phyloP scores from a whole-genome alignment of 352 stramenopile species.

The Globisporangium irregulare region DNA sequence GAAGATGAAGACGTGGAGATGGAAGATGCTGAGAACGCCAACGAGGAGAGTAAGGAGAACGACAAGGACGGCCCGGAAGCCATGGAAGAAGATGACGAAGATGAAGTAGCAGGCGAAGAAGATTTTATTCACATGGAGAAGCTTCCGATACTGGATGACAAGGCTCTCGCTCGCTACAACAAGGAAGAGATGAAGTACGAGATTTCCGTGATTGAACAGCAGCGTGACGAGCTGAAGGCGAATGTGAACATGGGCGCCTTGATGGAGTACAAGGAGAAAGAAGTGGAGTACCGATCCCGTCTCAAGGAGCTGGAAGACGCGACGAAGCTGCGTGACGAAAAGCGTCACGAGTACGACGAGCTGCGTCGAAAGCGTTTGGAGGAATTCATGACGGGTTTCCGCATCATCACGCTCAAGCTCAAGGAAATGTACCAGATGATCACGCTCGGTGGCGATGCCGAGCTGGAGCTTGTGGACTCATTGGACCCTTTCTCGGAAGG shows the following conservation, averaged over 20 bases:
- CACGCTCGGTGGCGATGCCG: constrained; percentile 95
- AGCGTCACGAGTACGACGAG: constrained; percentile 95
- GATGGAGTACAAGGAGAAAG: constrained; percentile 92
- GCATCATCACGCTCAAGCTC: constrained; percentile 98
- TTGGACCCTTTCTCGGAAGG: constrained; percentile 99
- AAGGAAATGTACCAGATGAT: constrained; percentile 99
- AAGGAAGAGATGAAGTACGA: constrained; percentile 93
- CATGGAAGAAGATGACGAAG: constrained; percentile 27
- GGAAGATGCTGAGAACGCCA: constrained; percentile 22
- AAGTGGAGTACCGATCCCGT: constrained; percentile 93
- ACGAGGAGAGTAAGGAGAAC: constrained; percentile 29
- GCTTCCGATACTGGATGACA: constrained; percentile 71
- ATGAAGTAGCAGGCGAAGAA: constrained; percentile 35
- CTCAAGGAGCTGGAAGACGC: constrained; percentile 94
- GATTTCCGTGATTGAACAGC: constrained; percentile 91
- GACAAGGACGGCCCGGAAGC: constrained; percentile 21
- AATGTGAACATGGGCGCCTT: constrained; percentile 94
- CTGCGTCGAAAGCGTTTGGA: constrained; percentile 95
- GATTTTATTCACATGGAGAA: constrained; percentile 36
- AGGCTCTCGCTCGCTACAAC: constrained; percentile 85
- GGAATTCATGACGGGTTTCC: constrained; percentile 99
- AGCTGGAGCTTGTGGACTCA: constrained; percentile 99
- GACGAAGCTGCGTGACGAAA: constrained; percentile 90
- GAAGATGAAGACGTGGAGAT: constrained; percentile 37
- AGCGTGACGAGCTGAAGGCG: constrained; percentile 91